These are phyloP conservation scores for Penicillium salamii DNA, from an alignment of 495 filamentous ascomycete genomes.

Conservation along the genomic window DNA sequence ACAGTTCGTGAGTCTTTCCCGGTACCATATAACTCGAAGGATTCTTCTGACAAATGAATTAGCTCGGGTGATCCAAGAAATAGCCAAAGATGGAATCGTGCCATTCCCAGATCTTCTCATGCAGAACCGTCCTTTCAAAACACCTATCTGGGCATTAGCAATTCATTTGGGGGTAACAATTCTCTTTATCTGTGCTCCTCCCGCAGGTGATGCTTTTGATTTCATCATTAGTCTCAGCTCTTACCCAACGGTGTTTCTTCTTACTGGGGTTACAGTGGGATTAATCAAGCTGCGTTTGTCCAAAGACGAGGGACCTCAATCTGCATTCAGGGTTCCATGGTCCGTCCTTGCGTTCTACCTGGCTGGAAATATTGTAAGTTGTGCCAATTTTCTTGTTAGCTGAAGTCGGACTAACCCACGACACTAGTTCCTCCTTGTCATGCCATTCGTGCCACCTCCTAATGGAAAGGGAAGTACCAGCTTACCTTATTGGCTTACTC, in stretches of 20 bases:
- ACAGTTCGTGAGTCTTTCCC: conserved; percentile 18
- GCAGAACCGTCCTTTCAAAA: conserved; percentile 62
- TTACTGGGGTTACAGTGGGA: conserved; percentile 18
- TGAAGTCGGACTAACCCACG: neutral
- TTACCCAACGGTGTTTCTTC: conserved; percentile 39
- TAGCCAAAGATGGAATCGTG: conserved; percentile 64
- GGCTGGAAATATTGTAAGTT: conserved; percentile 21
- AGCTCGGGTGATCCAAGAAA: conserved; percentile 64
- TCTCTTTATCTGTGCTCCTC: conserved; percentile 59
- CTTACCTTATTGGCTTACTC: conserved; percentile 37
- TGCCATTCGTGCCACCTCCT: conserved; percentile 38
- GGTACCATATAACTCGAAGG: neutral
- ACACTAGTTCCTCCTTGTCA: conserved; percentile 30
- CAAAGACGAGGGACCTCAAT: conserved; percentile 4
- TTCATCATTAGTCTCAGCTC: conserved; percentile 66
- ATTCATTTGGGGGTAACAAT: conserved; percentile 61
- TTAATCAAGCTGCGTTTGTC: conserved; percentile 22
- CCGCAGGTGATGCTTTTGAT: conserved; percentile 58
- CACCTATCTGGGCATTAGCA: conserved; percentile 57
- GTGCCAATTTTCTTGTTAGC: neutral
- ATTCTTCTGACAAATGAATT: neutral
- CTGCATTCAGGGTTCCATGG: conserved; percentile 24
- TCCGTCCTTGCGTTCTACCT: conserved; percentile 21
- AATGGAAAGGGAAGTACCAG: conserved; percentile 32
- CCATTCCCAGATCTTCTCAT: conserved; percentile 60